Percentiles rank a stretch among this genome's conserved stretches.
phyloP scores from a whole-genome alignment of 179 eudicot species.

The Nepenthes alata region DNA sequence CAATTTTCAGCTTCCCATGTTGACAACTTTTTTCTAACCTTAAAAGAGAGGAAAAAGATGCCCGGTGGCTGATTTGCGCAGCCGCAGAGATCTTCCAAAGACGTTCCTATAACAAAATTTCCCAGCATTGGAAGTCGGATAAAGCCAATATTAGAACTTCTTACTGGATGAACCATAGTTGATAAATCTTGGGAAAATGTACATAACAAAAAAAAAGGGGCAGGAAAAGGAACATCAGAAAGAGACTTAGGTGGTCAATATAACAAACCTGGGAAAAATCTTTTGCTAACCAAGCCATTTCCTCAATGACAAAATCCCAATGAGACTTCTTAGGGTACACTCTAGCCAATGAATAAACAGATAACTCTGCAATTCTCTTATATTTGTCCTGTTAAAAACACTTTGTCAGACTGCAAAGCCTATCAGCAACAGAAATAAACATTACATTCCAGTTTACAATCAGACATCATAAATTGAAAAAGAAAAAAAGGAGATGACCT shows the following conservation, averaged over 20 bases:
- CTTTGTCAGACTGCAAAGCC: slow-evolving; percentile 9
- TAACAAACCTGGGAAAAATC: slow-evolving; percentile 82
- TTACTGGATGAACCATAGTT: too few species aligned
- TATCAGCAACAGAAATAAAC: too few species aligned
- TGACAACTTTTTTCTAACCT: slow-evolving; percentile 43
- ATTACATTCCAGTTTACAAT: not conserved
- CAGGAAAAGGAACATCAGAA: slow-evolving; percentile 2
- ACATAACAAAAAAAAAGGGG: not conserved
- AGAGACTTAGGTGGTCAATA: not conserved
- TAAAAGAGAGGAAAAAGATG: slow-evolving; percentile 40
- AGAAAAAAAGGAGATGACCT: slow-evolving; percentile 33
- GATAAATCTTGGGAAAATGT: too few species aligned
- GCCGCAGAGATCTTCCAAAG: slow-evolving; percentile 86
- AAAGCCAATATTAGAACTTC: too few species aligned
- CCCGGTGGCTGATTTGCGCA: slow-evolving; percentile 53
- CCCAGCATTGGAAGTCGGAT: too few species aligned
- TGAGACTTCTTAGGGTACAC: slow-evolving; percentile 47
- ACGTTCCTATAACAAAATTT: slow-evolving; percentile 52
- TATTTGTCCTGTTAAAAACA: slow-evolving; percentile 54
- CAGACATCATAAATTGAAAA: not conserved
- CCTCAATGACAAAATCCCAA: slow-evolving; percentile 91
- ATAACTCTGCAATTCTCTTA: slow-evolving; percentile 69
- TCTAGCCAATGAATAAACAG: slow-evolving; percentile 25
- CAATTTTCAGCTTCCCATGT: slow-evolving; percentile 35
- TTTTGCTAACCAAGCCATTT: slow-evolving; percentile 95